phyloP scores from a whole-genome alignment of 2,329 filamentous ascomycete species.

The Orbilia quercus region DNA sequence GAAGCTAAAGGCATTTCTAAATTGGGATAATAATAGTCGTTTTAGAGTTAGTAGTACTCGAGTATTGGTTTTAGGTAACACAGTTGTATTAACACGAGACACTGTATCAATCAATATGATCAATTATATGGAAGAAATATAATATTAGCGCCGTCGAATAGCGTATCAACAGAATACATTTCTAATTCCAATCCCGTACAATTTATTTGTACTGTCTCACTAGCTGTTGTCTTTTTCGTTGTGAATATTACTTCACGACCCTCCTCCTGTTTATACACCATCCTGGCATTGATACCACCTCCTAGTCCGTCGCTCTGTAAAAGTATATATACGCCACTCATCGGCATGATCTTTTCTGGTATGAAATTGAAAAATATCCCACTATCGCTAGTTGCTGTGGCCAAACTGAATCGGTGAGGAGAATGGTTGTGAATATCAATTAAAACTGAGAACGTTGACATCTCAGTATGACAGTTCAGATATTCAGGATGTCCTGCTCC shows the following conservation, averaged over 20 bases:
- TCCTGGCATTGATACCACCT: background rate
- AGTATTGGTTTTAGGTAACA: no score
- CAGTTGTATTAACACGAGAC: no score
- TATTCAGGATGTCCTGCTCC: slow-evolving; percentile 13
- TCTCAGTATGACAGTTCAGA: background rate
- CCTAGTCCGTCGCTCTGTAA: background rate
- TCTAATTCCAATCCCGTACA: slow-evolving; percentile 11
- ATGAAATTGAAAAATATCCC: background rate
- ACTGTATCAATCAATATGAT: no score
- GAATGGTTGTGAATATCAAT: background rate
- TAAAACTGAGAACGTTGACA: background rate
- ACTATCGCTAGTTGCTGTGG: background rate
- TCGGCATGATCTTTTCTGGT: slow-evolving; percentile 2
- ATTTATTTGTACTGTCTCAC: background rate
- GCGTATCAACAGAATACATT: slow-evolving; percentile 11
- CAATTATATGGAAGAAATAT: background rate
- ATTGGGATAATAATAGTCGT: no score
- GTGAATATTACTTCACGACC: background rate
- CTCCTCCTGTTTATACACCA: background rate
- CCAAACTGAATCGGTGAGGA: background rate
- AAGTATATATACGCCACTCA: background rate
- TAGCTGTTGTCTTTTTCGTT: background rate
- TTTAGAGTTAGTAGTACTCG: no score
- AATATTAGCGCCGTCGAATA: slow-evolving; percentile 26
- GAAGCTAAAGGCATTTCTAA: no score